Evolutionary conservation across 2,329 filamentous ascomycete species (phyloP), one percentile per base, ranked within the genome.

Genomic region (Paecilomyces formosus): DNA sequence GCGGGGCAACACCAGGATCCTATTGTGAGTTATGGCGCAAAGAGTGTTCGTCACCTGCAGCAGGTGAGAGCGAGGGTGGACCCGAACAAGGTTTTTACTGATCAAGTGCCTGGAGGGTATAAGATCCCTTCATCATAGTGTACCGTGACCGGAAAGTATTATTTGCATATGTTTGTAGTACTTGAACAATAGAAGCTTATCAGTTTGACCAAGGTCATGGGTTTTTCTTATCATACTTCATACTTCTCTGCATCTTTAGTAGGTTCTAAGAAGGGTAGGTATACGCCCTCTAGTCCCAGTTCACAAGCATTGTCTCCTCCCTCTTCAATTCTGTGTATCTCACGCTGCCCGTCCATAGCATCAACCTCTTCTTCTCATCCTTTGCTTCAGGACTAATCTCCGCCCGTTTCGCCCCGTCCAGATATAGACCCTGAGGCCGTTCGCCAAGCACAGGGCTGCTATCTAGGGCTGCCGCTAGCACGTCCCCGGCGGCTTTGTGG

Each of bases 331-430:
- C 57, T 22, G 59, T 51, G 53, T 59, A 61, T 13, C 33, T 56
- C 28, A 61, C 24, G 26, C 54, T 61, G 45, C 60, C 60, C 52
- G n/a, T 52, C 60, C 60, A 61, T n/a, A 57, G 54, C 57, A 57
- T 57, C 53, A 39, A 39, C 52, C 51, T 57, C 57, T 61, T 61
- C 30, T 49, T 21, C 52, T 54, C 55, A 57, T 61, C 53, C 49
- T 39, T 61, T 11, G 59, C 57, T 52, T 61, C 59, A 53, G 28
- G 18, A 12, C 57, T 59, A 53, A 59, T 35, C 15, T 61, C 59
- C 3, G 50, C 54, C 31, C 30, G 24, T 6, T 50, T 45, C 1
- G 55, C 35, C 3, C 57, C 57, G 15, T 59, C 57, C 21, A 61
- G 33, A 55, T 59, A 60, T 21, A 57, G 28, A 24, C 58, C 57